Percentiles rank a stretch among this genome's conserved stretches.
Conservation (phyloP, 345 rosid species). For the Acer saccharum region DNA sequence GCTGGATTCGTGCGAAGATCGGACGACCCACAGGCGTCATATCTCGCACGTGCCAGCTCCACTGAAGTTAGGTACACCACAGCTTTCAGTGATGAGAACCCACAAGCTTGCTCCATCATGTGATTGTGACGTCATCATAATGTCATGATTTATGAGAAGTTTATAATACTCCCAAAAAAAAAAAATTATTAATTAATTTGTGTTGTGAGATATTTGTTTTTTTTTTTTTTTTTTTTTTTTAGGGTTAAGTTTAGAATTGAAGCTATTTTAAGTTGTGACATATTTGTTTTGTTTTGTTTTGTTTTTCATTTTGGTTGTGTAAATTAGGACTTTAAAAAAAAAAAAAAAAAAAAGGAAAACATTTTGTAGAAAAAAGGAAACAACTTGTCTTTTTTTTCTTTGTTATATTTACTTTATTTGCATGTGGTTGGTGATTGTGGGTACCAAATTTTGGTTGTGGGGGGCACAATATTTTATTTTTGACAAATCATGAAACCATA, state of each 20-base stretch:
- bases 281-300: too few species aligned
- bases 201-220: neutral
- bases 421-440: neutral
- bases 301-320: neutral
- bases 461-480: too few species aligned
- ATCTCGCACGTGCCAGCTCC: constrained; percentile 97
- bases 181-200: too few species aligned
- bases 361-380: neutral
- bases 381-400: neutral
- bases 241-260: neutral
- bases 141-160: neutral
- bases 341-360: neutral
- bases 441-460: neutral
- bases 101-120: constrained; percentile 74
- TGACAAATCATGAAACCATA: too few species aligned
- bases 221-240: neutral
- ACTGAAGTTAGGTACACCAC: constrained; percentile 94
- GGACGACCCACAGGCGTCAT: constrained; percentile 54
- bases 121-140: constrained; percentile 26
- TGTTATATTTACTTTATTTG: neutral
- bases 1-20: constrained; percentile 78
- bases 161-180: neutral
- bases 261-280: too few species aligned
- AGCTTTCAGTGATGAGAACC: constrained; percentile 91
- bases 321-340: neutral